Conservation (phyloP, 2,329 filamentous ascomycete genomes). For the Raffaelea ambrosiae region DNA sequence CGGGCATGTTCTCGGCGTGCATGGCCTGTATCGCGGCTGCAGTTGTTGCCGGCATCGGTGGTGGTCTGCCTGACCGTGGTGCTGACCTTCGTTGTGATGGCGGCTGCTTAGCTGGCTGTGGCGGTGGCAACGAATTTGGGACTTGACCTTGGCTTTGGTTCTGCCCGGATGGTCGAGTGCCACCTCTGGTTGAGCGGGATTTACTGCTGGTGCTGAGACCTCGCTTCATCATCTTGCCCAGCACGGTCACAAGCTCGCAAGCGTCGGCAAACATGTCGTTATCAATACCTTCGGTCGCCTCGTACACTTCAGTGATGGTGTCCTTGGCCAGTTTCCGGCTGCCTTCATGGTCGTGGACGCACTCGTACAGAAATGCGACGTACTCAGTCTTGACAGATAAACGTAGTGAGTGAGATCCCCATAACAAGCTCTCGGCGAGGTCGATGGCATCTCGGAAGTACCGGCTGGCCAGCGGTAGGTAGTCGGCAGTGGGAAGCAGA, state of each 20-base stretch:
- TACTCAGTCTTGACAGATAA: constrained; percentile 89
- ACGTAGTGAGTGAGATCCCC: constrained; percentile 82
- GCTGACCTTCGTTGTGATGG: neutral
- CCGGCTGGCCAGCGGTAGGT: constrained; percentile 70
- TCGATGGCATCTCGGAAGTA: constrained; percentile 72
- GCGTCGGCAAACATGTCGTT: constrained; percentile 94
- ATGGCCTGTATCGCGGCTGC: neutral
- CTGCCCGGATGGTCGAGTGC: too few species aligned
- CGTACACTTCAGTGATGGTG: constrained; percentile 85
- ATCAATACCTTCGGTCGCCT: constrained; percentile 84
- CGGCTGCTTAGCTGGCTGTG: neutral
- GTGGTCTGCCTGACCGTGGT: neutral
- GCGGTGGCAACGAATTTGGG: neutral
- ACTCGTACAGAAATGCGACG: constrained; percentile 88
- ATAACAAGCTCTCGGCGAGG: constrained; percentile 67
- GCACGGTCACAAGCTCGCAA: constrained; percentile 73
- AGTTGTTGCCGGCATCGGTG: neutral
- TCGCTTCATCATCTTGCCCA: constrained; percentile 69
- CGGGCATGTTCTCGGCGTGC: constrained; percentile 1
- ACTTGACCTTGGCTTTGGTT: neutral
- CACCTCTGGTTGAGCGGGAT: neutral
- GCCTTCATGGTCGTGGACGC: constrained; percentile 69
- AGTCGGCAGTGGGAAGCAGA: constrained; percentile 70
- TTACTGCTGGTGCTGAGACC: constrained; percentile 5
- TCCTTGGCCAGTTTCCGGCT: constrained; percentile 70